Conservation (phyloP, 441 rosid genomes). For the Bruguiera hainesii region DNA sequence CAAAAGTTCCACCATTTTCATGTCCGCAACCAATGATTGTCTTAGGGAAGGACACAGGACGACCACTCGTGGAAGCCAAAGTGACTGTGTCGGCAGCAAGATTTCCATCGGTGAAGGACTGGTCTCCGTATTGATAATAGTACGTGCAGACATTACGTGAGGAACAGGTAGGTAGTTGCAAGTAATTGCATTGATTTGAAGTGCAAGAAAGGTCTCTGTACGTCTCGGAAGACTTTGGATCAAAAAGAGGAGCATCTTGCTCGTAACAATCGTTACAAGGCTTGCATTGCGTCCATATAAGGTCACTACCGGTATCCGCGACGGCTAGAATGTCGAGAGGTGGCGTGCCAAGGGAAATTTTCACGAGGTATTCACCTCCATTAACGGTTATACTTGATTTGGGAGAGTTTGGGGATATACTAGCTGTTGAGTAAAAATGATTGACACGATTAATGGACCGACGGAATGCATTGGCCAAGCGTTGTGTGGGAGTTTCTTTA, state of each 20-base stretch:
- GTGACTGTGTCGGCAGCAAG: constrained; percentile 45
- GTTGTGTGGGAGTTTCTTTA: constrained; percentile 4
- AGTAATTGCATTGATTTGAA: neutral
- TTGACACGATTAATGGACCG: constrained; percentile 28
- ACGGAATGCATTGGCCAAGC: constrained; percentile 16
- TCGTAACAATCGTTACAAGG: constrained; percentile 49
- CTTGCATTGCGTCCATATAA: constrained; percentile 61
- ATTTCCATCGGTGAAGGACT: constrained; percentile 37
- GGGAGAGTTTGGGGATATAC: constrained; percentile 16
- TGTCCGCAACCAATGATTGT: constrained; percentile 52
- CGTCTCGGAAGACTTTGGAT: constrained; percentile 37
- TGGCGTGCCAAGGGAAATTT: constrained; percentile 50
- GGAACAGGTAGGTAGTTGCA: neutral
- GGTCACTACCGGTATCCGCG: constrained; percentile 66
- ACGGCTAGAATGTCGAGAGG: constrained; percentile 30
- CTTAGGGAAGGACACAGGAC: constrained; percentile 26
- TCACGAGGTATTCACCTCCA: constrained; percentile 50
- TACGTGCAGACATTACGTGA: constrained; percentile 31
- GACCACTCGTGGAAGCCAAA: constrained; percentile 28
- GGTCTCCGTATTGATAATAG: constrained; percentile 41
- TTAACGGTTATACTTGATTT: constrained; percentile 31
- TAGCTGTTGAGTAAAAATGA: constrained; percentile 19
- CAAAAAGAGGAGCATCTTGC: constrained; percentile 43
- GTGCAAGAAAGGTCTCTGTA: constrained; percentile 25
- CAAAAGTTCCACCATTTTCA: constrained; percentile 35